Evolutionary conservation across 306 rosid species (phyloP).

Genomic region (Castanea mollissima): DNA sequence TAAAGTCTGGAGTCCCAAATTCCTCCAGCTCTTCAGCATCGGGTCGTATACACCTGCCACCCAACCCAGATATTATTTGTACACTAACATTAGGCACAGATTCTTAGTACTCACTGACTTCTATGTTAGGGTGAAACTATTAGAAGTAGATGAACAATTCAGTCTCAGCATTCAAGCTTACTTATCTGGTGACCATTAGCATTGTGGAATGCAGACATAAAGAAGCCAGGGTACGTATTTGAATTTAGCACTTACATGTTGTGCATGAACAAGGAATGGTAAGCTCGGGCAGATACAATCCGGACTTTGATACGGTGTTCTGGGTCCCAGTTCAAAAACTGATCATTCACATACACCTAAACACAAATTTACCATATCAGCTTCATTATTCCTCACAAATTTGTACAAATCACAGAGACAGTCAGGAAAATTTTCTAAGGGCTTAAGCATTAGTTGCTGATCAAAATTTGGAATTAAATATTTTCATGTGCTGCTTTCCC

Average conservation of each 20-base stretch:
- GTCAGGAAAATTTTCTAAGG: not conserved
- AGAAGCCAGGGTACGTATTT: not conserved
- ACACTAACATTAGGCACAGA: not conserved
- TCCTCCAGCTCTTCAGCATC: conserved; percentile 83
- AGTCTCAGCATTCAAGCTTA: too few relatives aligned
- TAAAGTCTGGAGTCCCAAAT: conserved; percentile 94
- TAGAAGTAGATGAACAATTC: too few relatives aligned
- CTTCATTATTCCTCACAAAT: not conserved
- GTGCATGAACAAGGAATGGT: conserved; percentile 95
- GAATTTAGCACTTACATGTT: conserved; percentile 77
- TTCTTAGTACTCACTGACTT: not conserved
- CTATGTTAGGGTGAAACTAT: too few relatives aligned
- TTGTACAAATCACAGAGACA: not conserved
- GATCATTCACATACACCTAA: conserved; percentile 90
- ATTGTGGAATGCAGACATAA: not conserved
- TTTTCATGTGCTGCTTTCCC: too few relatives aligned
- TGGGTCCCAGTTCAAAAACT: conserved; percentile 87
- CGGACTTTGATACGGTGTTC: conserved; percentile 82
- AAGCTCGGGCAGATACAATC: conserved; percentile 88
- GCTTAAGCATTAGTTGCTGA: not conserved
- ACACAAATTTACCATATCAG: conserved; percentile 14
- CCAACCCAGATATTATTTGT: conserved; percentile 2
- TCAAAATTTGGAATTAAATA: not conserved
- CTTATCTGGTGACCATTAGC: too few relatives aligned
- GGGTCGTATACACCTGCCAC: conserved; percentile 93